phyloP scores from a whole-genome alignment of 2,329 filamentous ascomycete genomes.

The Tolypocladium tropicale region DNA sequence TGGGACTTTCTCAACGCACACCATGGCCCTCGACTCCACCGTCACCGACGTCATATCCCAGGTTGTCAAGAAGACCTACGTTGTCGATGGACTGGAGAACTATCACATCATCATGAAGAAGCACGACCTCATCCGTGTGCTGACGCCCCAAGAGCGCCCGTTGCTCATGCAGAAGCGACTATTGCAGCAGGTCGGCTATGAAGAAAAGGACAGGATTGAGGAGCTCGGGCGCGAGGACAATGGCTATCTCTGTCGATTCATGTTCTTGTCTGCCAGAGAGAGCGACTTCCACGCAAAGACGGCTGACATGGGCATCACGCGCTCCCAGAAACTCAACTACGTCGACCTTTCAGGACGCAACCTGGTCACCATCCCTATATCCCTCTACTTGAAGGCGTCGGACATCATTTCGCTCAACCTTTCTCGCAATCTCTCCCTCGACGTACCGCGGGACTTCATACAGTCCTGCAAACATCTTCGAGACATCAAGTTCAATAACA shows the following conservation, averaged over 20 bases:
- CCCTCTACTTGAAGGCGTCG: conserved; percentile 77
- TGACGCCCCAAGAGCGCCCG: conserved; percentile 69
- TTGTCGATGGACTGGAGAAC: conserved; percentile 82
- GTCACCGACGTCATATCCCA: conserved; percentile 82
- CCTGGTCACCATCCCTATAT: conserved; percentile 88
- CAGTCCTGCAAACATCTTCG: conserved; percentile 83
- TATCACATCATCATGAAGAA: conserved; percentile 95
- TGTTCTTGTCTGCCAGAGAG: conserved; percentile 83
- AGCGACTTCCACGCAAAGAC: conserved; percentile 60
- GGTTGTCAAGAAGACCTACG: conserved; percentile 86
- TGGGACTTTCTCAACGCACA: conserved; percentile 87
- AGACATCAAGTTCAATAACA: conserved; percentile 93
- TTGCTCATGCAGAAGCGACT: conserved; percentile 86
- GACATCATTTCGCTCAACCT: conserved; percentile 95
- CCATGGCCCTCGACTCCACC: conserved; percentile 71
- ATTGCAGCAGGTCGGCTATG: conserved; percentile 85
- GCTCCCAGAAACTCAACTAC: conserved; percentile 84
- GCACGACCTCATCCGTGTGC: conserved; percentile 76
- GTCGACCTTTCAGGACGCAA: conserved; percentile 87
- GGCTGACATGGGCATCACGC: conserved; percentile 72
- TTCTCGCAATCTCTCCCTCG: conserved; percentile 82
- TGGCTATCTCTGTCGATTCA: conserved; percentile 91
- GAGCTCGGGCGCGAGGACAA: conserved; percentile 95
- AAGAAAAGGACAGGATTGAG: conserved; percentile 75
- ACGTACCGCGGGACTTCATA: conserved; percentile 93